phyloP scores from a whole-genome alignment of 805 yeast species.

The Isabelozyma heimii region DNA sequence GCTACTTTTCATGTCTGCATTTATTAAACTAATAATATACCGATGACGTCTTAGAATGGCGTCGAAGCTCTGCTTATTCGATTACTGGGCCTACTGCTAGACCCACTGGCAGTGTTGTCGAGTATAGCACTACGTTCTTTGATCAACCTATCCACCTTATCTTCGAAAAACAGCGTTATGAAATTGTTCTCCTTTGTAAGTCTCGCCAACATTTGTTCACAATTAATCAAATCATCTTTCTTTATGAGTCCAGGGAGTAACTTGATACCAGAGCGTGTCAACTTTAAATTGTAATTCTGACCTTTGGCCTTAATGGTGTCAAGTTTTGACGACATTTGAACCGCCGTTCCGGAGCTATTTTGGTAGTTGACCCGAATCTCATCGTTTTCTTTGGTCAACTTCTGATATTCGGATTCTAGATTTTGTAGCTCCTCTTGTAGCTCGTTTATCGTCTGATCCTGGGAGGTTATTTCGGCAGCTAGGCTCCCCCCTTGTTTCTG shows the following conservation, averaged over 20 bases:
- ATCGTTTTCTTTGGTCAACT: conserved; percentile 28
- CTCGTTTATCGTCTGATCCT: conserved; percentile 15
- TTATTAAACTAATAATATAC: too few relatives aligned
- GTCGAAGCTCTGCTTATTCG: conserved; percentile 40
- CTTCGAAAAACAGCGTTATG: conserved; percentile 22
- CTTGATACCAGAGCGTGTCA: conserved; percentile 34
- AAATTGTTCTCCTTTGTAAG: conserved; percentile 27
- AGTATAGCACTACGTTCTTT: conserved; percentile 30
- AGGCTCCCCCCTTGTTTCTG: conserved; percentile 3
- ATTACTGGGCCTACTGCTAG: conserved; percentile 30
- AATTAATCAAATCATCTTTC: conserved; percentile 28
- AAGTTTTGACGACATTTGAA: conserved; percentile 20
- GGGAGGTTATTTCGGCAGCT: conserved; percentile 12
- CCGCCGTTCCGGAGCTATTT: conserved; percentile 31
- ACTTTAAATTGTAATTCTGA: conserved; percentile 14
- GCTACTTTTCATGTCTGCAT: too few relatives aligned
- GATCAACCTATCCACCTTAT: conserved; percentile 31
- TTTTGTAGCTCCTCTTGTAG: conserved; percentile 24
- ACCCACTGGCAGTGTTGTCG: conserved; percentile 25
- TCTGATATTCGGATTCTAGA: conserved; percentile 21
- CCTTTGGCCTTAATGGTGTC: conserved; percentile 16
- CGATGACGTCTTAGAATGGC: conserved; percentile 18
- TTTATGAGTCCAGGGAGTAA: conserved; percentile 32
- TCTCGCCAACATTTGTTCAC: conserved; percentile 23
- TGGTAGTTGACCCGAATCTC: conserved; percentile 29